Conservation (phyloP, 495 filamentous ascomycete genomes). For the Acidiella bohemica region DNA sequence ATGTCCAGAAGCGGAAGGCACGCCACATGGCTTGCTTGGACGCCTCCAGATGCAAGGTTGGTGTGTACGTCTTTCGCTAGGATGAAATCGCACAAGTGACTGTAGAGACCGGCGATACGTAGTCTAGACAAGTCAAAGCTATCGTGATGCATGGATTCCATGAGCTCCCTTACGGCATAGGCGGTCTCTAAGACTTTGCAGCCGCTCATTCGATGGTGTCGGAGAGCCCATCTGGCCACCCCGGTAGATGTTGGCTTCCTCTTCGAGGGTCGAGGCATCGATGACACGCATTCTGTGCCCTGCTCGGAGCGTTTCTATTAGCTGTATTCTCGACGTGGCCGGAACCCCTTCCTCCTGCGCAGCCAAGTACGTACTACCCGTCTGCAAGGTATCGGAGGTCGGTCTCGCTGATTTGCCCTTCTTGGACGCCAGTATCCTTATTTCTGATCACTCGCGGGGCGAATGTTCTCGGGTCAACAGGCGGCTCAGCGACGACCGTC, state of each 20-base stretch:
- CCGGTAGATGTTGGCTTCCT: conserved; percentile 13
- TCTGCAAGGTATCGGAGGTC: conserved; percentile 45
- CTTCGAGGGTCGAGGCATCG: conserved; percentile 15
- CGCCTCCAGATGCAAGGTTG: too few relatives aligned
- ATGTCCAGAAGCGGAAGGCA: too few relatives aligned
- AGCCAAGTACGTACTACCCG: conserved; percentile 49
- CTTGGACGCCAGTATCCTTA: conserved; percentile 1
- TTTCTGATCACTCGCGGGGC: conserved; percentile 37
- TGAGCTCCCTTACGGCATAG: conserved; percentile 9
- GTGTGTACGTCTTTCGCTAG: too few relatives aligned
- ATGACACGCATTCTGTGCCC: conserved; percentile 37
- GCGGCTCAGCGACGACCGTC: conserved; percentile 8
- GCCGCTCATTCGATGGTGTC: conserved; percentile 13
- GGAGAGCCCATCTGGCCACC: conserved; percentile 18
- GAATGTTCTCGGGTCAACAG: conserved; percentile 36
- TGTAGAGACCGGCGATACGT: too few relatives aligned
- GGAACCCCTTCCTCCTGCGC: conserved; percentile 45
- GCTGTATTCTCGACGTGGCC: conserved; percentile 26
- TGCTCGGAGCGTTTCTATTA: conserved; percentile 34
- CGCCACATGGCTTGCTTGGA: too few relatives aligned
- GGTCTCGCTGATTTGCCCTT: conserved; percentile 42
- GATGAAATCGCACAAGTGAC: too few relatives aligned
- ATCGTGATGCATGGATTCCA: conserved; percentile 11
- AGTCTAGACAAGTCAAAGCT: too few relatives aligned
- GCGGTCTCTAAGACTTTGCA: conserved; percentile 10